phyloP scores from a whole-genome alignment of 768 basidiomycete species.

The Xanthoconium stramineum region DNA sequence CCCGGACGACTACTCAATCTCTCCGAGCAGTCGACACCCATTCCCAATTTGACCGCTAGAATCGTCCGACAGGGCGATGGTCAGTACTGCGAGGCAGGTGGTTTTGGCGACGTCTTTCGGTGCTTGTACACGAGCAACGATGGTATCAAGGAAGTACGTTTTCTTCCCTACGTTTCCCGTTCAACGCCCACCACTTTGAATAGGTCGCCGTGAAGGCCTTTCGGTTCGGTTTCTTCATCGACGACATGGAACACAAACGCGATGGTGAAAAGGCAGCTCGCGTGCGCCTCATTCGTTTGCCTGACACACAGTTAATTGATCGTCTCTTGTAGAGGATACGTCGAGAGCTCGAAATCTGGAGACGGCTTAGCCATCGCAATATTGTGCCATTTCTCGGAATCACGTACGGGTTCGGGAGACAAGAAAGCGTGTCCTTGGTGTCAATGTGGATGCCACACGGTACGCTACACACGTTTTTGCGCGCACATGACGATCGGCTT shows the following conservation, averaged over 20 bases:
- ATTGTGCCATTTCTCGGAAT: too few relatives aligned
- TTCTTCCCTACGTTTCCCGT: neutral
- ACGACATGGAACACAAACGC: neutral
- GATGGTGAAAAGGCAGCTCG: neutral
- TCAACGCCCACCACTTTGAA: neutral
- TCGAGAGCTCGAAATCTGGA: slow-evolving; percentile 1
- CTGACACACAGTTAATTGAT: neutral
- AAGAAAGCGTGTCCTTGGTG: too few relatives aligned
- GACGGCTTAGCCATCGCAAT: too few relatives aligned
- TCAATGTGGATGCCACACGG: too few relatives aligned
- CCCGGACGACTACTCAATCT: too few relatives aligned
- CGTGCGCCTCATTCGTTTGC: neutral
- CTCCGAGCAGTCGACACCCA: neutral
- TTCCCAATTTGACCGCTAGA: neutral
- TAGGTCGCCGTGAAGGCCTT: neutral
- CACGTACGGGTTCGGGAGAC: too few relatives aligned
- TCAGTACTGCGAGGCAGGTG: neutral
- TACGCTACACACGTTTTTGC: too few relatives aligned
- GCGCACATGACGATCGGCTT: too few relatives aligned
- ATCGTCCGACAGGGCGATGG: neutral
- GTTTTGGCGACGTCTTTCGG: too few relatives aligned
- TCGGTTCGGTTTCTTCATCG: neutral
- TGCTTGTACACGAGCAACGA: neutral
- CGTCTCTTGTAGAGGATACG: neutral
- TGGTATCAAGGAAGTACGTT: neutral